phyloP scores from a whole-genome alignment of 2,329 filamentous ascomycete species.

The Colletotrichum navitas region DNA sequence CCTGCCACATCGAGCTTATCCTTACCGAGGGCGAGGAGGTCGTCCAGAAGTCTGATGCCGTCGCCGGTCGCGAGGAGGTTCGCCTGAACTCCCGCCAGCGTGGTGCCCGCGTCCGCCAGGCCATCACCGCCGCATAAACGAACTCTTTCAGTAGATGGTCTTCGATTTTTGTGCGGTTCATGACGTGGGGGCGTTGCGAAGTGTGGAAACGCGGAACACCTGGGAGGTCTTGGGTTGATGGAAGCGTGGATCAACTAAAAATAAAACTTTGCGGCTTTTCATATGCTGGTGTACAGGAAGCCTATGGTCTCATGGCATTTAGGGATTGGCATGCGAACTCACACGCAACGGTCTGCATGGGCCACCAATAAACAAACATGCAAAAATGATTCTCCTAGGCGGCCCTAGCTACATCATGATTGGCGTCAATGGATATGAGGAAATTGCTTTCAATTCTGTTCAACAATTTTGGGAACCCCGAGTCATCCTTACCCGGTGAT shows the following conservation, averaged over 20 bases:
- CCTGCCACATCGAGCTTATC: constrained; percentile 99
- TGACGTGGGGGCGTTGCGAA: constrained; percentile 31
- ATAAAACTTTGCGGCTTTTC: constrained; percentile 46
- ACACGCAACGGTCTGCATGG: constrained; percentile 38
- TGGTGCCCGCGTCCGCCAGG: constrained; percentile 75
- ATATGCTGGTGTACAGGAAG: constrained; percentile 50
- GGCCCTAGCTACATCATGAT: constrained; percentile 29
- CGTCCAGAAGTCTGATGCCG: constrained; percentile 87
- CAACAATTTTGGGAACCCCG: neutral
- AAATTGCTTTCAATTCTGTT: constrained; percentile 50
- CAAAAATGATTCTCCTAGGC: constrained; percentile 34
- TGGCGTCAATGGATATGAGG: constrained; percentile 41
- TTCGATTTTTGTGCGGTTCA: constrained; percentile 27
- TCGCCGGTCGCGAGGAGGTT: constrained; percentile 71
- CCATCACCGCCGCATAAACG: constrained; percentile 73
- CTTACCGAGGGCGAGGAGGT: constrained; percentile 97
- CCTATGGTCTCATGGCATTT: constrained; percentile 52
- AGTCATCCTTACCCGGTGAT: neutral
- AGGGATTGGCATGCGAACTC: constrained; percentile 52
- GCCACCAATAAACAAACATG: constrained; percentile 43
- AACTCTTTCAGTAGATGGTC: constrained; percentile 11
- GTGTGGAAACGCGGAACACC: constrained; percentile 35
- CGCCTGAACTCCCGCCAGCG: constrained; percentile 94
- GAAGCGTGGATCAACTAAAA: constrained; percentile 34
- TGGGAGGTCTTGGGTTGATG: constrained; percentile 44